Base-by-base conservation (phyloP, 2,329 filamentous ascomycete species). In the Cordyceps farinosa region DNA sequence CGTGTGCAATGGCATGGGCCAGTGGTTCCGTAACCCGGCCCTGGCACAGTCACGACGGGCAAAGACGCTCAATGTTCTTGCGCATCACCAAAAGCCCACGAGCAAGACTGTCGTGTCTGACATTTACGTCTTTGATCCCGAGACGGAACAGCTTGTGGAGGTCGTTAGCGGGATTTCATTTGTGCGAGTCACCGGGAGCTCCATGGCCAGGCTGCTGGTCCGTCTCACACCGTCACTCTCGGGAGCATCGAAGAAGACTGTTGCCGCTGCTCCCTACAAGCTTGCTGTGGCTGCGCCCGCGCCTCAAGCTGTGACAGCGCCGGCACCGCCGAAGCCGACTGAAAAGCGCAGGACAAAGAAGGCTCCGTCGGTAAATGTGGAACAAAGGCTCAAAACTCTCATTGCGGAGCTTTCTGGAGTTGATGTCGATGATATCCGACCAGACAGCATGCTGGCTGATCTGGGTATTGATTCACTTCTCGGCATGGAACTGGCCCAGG, bases 401-500 rank as follows among this genome's bases (percentile, higher is more conserved):
- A 22, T 22, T 22, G 22, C 22, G 22, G 22, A 22, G 22, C 22
- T 22, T 22, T 22, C 22, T 22, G 22, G 22, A 22, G 22, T 22
- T 22, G 22, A 22, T 22, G 22, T 22, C 22, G 22, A 22, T 22
- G 22, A 22, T 22, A 22, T 22, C 22, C 22, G 22, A 22, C 22
- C 22, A 22, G 22, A 22, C 22, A 22, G 22, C 22, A 22, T 22
- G 22, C 71, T 82, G n/a, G 73, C 71, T 7, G 77, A 81, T 45
- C 62, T 82, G 3, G 80, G 80, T 1, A 80, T 83, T 38, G 80
- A 83, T 68, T 83, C 80, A 0, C 71, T 83, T 0, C 78, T 81
- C 75, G 78, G 73, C 0, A 82, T 81, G 77, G 80, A 83, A 66
- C 65, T 83, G 55, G 74, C 70, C 0, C 71, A 72, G 1, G 80